These are phyloP conservation scores for Talaromyces funiculosus DNA, from an alignment of 2,329 filamentous ascomycete species.

Conservation along the genomic window DNA sequence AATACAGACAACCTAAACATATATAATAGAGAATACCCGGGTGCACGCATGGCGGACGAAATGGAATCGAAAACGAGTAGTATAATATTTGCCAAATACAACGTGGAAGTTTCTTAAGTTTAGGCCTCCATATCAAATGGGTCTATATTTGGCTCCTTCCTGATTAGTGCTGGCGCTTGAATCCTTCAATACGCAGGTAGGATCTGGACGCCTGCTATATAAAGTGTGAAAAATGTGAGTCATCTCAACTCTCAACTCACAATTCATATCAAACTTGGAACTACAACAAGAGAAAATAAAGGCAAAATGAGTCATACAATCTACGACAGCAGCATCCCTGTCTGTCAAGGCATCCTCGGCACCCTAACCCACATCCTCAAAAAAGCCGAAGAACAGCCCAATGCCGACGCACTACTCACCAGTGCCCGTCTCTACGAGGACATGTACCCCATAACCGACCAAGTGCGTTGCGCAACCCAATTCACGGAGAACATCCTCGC, in stretches of 20 bases:
- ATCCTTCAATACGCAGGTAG: too few relatives aligned
- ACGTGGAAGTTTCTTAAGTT: too few relatives aligned
- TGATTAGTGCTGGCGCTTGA: too few relatives aligned
- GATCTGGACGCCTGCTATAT: too few relatives aligned
- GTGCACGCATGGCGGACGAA: too few relatives aligned
- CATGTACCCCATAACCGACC: slow-evolving; percentile 36
- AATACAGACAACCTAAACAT: too few relatives aligned
- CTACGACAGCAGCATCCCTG: slow-evolving; percentile 2
- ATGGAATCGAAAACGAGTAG: too few relatives aligned
- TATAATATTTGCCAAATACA: too few relatives aligned
- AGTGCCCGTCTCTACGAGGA: slow-evolving; percentile 5
- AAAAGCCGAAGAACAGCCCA: slow-evolving; percentile 5
- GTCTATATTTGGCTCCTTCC: too few relatives aligned
- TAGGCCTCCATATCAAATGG: too few relatives aligned
- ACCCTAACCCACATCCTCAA: slow-evolving; percentile 6
- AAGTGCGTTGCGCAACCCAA: slow-evolving; percentile 36
- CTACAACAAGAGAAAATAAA: background rate
- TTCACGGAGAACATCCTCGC: slow-evolving; percentile 4
- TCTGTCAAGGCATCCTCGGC: background rate
- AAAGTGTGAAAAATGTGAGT: too few relatives aligned
- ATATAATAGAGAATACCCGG: too few relatives aligned
- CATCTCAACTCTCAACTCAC: background rate
- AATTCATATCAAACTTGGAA: background rate
- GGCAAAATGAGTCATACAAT: background rate
- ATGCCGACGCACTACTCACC: background rate